Base-by-base conservation (phyloP, 352 stramenopile genomes). In the Phytopythium vexans region DNA sequence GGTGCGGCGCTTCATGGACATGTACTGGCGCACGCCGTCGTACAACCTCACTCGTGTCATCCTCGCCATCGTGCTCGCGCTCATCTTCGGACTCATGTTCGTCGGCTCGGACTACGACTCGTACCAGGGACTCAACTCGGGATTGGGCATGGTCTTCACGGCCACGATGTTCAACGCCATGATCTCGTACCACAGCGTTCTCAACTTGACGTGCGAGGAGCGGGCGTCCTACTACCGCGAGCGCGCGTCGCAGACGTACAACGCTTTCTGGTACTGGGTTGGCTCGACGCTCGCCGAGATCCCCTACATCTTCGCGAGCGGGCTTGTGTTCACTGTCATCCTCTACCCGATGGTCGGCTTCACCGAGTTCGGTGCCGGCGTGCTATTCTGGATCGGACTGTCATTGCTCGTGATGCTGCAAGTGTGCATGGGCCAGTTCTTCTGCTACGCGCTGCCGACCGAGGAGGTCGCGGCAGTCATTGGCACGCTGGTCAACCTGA, bases 171-270 rank as follows among this genome's bases (percentile, higher is more conserved):
- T 96, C 54, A 72, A 81, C 36, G 64, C 67, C 31, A 74, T 92
- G 43, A 76, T 87, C 16, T 74, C 70, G 34, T 78, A 92, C 45
- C 64, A 90, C 36, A 84, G 64, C 4, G 76, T 87, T 1, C 44
- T 95, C 8, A 70, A 81, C 10, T 54, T 94, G 3, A 75, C 91
- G 36, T 68, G 78, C 57, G 63, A 71, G 34, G 81, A 96, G 55
- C 70, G 89, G 31, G 82, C 80, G 27, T 82, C 88, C 43, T 97
- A 82, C 55, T 96, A 96, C 75, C 64, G 85, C 8, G 86, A 96
- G 54, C 82, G 89, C 40, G 73, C 77, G 36, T 72, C 80, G 8
- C 54, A 81, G 46, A 94, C 92, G 63, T 97, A 97, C 58, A 65
- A 75, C 44, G 52, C 74, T 14, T 54, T 62, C 27, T 68, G 77